Conservation (phyloP, 1,139 yeast species). For the Debaryomyces fabryi region DNA sequence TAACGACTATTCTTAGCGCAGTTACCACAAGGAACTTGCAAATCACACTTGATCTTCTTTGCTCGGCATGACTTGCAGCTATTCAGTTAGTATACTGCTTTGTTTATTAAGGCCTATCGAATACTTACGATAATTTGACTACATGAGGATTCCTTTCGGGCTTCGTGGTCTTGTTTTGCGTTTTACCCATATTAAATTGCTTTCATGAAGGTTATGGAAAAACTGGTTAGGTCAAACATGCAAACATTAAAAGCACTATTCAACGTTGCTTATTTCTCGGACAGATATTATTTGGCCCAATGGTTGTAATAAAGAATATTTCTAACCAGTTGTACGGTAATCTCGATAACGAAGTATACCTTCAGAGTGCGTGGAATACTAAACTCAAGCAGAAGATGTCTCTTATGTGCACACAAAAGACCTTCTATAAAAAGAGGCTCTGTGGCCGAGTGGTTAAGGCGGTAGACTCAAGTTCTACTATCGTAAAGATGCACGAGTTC, state of each 20-base stretch:
- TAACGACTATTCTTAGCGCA: slow-evolving; percentile 48
- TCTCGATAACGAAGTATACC: too few relatives aligned
- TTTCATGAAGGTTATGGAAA: neutral
- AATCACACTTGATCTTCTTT: slow-evolving; percentile 58
- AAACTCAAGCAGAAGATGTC: too few relatives aligned
- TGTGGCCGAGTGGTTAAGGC: slow-evolving; percentile 40
- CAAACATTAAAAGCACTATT: neutral
- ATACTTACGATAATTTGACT: slow-evolving; percentile 27
- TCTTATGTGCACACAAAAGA: neutral
- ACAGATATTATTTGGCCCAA: too few relatives aligned
- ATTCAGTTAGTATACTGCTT: slow-evolving; percentile 54
- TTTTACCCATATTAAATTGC: neutral
- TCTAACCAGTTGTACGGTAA: too few relatives aligned
- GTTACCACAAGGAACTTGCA: slow-evolving; percentile 51
- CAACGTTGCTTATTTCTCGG: too few relatives aligned
- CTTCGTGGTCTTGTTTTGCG: neutral
- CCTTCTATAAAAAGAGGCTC: slow-evolving; percentile 18
- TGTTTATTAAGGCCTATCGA: slow-evolving; percentile 36
- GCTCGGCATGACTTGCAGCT: slow-evolving; percentile 52
- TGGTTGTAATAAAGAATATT: too few relatives aligned
- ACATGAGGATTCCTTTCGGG: neutral
- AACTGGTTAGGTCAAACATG: neutral
- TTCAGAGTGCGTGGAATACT: too few relatives aligned
- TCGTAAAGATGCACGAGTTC: slow-evolving; percentile 32
- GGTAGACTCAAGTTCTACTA: slow-evolving; percentile 39